Evolutionary conservation across 2,329 filamentous ascomycete species (phyloP).

Genomic region (Neonectria faginata): DNA sequence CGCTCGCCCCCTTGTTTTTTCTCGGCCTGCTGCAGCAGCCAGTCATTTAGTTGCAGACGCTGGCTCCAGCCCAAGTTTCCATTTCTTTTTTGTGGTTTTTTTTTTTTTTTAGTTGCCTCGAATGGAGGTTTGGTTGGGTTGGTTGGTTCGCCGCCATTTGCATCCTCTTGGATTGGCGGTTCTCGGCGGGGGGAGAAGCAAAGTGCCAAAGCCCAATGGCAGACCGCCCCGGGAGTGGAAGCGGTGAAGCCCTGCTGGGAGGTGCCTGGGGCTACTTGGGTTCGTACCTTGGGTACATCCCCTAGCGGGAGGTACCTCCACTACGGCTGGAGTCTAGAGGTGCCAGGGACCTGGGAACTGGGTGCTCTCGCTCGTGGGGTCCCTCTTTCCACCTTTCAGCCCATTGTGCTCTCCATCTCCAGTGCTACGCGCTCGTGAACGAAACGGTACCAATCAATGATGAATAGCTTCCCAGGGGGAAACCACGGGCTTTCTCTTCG

Average conservation of each 20-base stretch:
- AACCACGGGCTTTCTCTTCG: background rate
- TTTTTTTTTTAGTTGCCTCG: background rate
- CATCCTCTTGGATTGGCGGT: background rate
- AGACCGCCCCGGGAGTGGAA: slow-evolving; percentile 26
- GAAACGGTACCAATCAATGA: background rate
- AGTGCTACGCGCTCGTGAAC: background rate
- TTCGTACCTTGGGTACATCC: slow-evolving; percentile 13
- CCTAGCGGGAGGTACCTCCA: background rate
- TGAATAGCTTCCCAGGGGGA: background rate
- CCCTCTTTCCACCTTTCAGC: background rate
- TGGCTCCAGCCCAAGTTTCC: background rate
- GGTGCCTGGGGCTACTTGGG: slow-evolving; percentile 15
- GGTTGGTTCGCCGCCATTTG: background rate
- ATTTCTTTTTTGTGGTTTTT: background rate
- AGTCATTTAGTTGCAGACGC: background rate
- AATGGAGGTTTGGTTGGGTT: slow-evolving; percentile 4
- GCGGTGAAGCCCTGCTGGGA: slow-evolving; percentile 23
- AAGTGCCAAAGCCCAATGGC: slow-evolving; percentile 14
- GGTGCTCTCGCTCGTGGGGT: slow-evolving; percentile 2
- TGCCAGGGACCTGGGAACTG: slow-evolving; percentile 4
- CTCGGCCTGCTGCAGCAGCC: background rate
- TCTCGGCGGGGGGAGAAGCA: slow-evolving; percentile 9
- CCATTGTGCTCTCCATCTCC: background rate
- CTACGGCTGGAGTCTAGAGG: background rate
- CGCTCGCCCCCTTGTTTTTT: too few species aligned